Evolutionary conservation across 805 yeast genomes (phyloP).

Genomic region (Babjeviella inositovora): DNA sequence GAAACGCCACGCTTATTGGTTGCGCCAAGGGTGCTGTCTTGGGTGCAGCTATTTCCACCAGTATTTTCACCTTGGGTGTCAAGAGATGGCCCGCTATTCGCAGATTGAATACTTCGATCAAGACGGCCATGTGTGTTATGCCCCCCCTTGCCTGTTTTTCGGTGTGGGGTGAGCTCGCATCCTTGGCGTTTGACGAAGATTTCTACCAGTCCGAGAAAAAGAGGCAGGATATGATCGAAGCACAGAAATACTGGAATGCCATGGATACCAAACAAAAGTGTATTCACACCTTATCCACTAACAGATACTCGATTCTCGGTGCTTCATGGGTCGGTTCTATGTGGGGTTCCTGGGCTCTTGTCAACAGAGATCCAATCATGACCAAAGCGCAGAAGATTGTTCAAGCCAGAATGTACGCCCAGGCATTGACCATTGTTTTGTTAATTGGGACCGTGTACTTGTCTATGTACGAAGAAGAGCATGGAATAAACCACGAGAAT

Average conservation of each 20-base stretch:
- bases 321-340: constrained; percentile 70
- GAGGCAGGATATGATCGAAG: constrained; percentile 23
- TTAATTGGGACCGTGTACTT: constrained; percentile 55
- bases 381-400: constrained; percentile 67
- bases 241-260: constrained; percentile 31
- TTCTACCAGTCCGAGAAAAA: constrained; percentile 34
- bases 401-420: constrained; percentile 87
- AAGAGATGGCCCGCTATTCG: constrained; percentile 20
- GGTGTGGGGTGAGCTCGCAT: constrained; percentile 57
- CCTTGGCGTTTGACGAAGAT: constrained; percentile 45
- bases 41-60: constrained; percentile 43
- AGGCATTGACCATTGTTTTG: constrained; percentile 59
- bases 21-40: constrained; percentile 40
- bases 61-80: constrained; percentile 33
- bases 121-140: constrained; percentile 48
- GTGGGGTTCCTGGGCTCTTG: constrained; percentile 64
- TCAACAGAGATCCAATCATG: constrained; percentile 62
- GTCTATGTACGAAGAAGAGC: constrained; percentile 46
- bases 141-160: constrained; percentile 53
- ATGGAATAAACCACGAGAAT: constrained; percentile 18
- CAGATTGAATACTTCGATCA: constrained; percentile 34
- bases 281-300: constrained; percentile 27
- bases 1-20: constrained; percentile 38
- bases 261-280: constrained; percentile 31
- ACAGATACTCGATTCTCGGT: constrained; percentile 54